Percentiles rank a stretch among this genome's conserved stretches.
phyloP scores from a whole-genome alignment of 768 basidiomycete genomes.

The Amanita rubescens region DNA sequence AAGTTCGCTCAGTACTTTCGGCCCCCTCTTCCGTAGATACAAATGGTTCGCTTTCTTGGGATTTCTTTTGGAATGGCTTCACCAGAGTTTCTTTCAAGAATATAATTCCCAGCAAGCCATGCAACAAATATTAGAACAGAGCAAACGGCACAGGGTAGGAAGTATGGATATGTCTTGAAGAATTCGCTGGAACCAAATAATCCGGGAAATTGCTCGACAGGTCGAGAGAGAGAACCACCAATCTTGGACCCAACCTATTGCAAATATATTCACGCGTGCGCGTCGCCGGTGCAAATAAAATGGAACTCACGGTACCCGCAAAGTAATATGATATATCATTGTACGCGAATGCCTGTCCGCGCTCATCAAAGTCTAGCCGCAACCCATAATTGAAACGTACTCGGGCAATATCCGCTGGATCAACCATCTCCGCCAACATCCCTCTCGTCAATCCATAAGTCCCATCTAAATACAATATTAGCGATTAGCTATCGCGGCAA shows the following conservation, averaged over 20 bases:
- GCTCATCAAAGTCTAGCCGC: background rate
- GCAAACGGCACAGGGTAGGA: conserved; percentile 25
- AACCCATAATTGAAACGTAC: conserved; percentile 13
- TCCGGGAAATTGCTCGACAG: conserved; percentile 34
- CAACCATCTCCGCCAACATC: conserved; percentile 52
- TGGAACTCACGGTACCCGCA: conserved; percentile 11
- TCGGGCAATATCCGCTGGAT: conserved; percentile 44
- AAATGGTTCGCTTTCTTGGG: background rate
- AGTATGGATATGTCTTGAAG: conserved; percentile 42
- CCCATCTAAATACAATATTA: conserved; percentile 27
- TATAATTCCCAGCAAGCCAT: conserved; percentile 34
- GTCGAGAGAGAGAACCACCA: background rate
- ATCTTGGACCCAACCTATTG: background rate
- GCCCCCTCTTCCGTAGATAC: background rate
- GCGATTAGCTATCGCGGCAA: background rate
- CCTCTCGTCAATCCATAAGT: conserved; percentile 64
- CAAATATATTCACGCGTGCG: background rate
- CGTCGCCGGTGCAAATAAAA: background rate
- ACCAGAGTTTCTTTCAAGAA: conserved; percentile 37
- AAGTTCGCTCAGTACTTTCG: background rate
- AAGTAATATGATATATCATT: conserved; percentile 20
- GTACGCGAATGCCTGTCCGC: conserved; percentile 21
- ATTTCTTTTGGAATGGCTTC: too few species aligned
- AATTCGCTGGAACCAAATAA: conserved; percentile 33
- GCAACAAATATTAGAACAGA: conserved; percentile 35